Evolutionary conservation across 805 yeast species (phyloP).

Genomic region (Kazachstania bromeliacearum): DNA sequence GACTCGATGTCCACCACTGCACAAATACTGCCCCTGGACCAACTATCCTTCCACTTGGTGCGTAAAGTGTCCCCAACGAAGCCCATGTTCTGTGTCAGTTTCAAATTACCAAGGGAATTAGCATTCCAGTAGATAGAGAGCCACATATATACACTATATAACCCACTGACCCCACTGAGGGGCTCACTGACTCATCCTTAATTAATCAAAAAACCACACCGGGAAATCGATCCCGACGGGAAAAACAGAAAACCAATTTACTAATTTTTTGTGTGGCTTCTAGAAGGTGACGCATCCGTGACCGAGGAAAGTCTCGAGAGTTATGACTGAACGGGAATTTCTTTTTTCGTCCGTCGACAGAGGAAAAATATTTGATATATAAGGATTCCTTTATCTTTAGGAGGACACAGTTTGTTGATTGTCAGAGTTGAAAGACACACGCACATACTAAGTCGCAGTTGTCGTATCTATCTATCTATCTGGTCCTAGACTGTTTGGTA

Average conservation of each 20-base stretch:
- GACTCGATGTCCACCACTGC: conserved; percentile 38
- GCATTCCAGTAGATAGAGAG: conserved; percentile 5
- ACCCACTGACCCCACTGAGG: no score
- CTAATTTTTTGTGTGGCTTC: no score
- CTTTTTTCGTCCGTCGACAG: no score
- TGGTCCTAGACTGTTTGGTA: no score
- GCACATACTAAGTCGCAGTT: not conserved
- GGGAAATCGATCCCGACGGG: no score
- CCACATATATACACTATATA: no score
- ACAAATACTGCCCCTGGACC: conserved; percentile 37
- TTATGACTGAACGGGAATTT: no score
- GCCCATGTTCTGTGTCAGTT: conserved; percentile 87
- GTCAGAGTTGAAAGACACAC: not conserved
- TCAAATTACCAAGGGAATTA: conserved; percentile 44
- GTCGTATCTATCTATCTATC: not conserved
- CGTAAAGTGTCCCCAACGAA: conserved; percentile 95
- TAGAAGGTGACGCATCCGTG: no score
- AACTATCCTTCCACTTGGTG: conserved; percentile 65
- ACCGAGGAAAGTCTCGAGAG: no score
- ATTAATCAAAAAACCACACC: no score
- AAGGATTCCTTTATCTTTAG: not conserved
- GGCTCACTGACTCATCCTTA: not conserved
- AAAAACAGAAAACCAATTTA: no score
- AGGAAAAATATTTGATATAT: no score
- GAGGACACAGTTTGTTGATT: not conserved